A percentile compares a stretch with the other conserved stretches of the same genome.
phyloP scores from a whole-genome alignment of 257 asterid genomes.

The Ophiorrhiza pumila region DNA sequence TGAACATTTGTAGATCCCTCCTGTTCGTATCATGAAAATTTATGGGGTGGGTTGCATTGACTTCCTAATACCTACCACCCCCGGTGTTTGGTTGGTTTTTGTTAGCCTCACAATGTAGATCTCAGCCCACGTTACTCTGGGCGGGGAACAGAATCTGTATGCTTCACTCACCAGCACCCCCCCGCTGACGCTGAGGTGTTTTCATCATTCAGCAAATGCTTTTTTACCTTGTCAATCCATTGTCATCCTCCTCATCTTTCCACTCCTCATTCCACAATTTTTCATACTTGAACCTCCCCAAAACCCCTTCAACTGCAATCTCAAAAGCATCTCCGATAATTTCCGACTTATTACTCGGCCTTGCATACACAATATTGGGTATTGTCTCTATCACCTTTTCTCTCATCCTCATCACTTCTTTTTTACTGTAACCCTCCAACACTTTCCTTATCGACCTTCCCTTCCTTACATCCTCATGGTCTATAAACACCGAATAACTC shows the following conservation, averaged over 20 bases:
- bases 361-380: conserved; percentile 60
- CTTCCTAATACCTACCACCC: no score
- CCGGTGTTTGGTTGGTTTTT: no score
- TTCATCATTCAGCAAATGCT: no score
- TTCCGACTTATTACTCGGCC: conserved; percentile 47
- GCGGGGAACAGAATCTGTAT: no score
- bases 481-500: conserved; percentile 79
- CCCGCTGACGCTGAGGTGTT: no score
- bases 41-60: no score
- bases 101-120: no score
- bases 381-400: conserved; percentile 72
- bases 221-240: neutral
- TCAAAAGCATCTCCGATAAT: conserved; percentile 76
- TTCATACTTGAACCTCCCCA: conserved; percentile 74
- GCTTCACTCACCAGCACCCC: no score
- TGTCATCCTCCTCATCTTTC: conserved; percentile 8
- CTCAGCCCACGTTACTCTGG: no score
- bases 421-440: conserved; percentile 45
- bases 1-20: no score
- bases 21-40: no score
- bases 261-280: conserved; percentile 21
- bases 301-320: conserved; percentile 73
- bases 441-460: conserved; percentile 57
- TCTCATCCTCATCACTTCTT: conserved; percentile 59
- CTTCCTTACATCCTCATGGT: conserved; percentile 54